Base-by-base conservation (phyloP, 306 rosid species). In the Bauhinia variegata region DNA sequence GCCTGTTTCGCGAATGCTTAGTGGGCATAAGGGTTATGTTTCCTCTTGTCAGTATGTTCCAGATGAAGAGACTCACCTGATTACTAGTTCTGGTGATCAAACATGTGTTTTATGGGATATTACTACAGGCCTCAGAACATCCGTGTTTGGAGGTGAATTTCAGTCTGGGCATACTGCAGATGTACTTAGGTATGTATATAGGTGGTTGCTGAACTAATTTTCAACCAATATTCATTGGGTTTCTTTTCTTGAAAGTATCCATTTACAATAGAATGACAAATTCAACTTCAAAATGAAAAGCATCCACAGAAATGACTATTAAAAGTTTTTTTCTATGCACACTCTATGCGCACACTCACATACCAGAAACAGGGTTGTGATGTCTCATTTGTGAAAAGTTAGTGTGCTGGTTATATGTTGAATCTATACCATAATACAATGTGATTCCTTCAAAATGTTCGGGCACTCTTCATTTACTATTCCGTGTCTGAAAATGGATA, bases 91-190 rank as follows among this genome's bases (percentile, higher is more conserved):
- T 48, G 98, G 98, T 28, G 98, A 93, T 77, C 96, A 88, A 54
- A 93, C 98, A 7, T 93, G 97, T 73, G 85, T 89, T 53, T 85
- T 93, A 67, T 93, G 98, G 98, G 98, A 93, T 83, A 84, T 89
- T 70, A 84, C 96, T 33, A 89, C 97, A 1, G 98, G 98, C 70
- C 97, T 93, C 36, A 79, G 89, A 75, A 88, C 98, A 19, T 88
- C 98, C 64, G 97, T 89, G 65, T 93, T 93, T 28, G 98, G 98
- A 23, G 98, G 97, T 65, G 97, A 93, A 82, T 93, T 93, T 89
- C 98, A 93, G 85, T 93, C 97, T 4, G 98, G 98, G 52, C 98
- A 93, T 66, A 85, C 96, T 66, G 86, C 87, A 50, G 98, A 93
- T 71, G 95, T 93, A 72, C 80, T 78, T 19, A 89, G 98, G 98